Base-by-base conservation (phyloP, 2,329 filamentous ascomycete genomes). In the Knufia fluminis region DNA sequence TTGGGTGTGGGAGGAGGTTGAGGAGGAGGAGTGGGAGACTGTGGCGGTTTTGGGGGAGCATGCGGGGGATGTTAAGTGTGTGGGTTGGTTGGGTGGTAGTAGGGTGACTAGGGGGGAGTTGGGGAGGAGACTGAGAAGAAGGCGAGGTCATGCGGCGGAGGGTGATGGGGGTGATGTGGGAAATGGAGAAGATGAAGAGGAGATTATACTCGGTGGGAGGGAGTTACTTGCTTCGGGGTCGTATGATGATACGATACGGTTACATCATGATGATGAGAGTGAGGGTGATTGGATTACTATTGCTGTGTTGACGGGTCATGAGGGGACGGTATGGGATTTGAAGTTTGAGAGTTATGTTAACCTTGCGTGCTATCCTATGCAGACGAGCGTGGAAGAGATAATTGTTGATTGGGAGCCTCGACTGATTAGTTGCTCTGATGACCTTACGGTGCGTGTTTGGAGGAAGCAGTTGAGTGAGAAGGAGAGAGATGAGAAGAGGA, bases 1-100 rank as follows among this genome's bases (percentile, higher is more conserved):
- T 16, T 98, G 92, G 92, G 87, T 98, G 60, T 98, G 92, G 92
- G 92, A 98, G 68, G 92, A 97, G 65, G 78, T 96, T 48, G 83
- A 86, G 57, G 85, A 83, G 14, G 90, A 94, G 49, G 92, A 97
- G 64, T 97, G 90, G 72, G 92, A 98, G 74, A 97, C 92, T 1
- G 82, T 97, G 14, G 92, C 91, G 0, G 91, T 97, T 47, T 75
- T 97, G 61, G 88, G 86, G 67, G 92, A 97, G 68, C 92, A 98
- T 65, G 85, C 90, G 41, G 90, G 86, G 19, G 92, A 98, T 68
- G 90, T 98, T 57, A 98, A 98, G 66, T 87, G 82, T 56, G 86
- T 98, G 1, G 80, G 82, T 2, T 98, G 92, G 92, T 90, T 92
- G 64, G 88, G 88, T 0, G 80, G 82, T 47, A 56, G 52, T 3